These are phyloP conservation scores for Aegilops umbellulata DNA, from an alignment of 176 grass and related monocot species.

Conservation along the genomic window DNA sequence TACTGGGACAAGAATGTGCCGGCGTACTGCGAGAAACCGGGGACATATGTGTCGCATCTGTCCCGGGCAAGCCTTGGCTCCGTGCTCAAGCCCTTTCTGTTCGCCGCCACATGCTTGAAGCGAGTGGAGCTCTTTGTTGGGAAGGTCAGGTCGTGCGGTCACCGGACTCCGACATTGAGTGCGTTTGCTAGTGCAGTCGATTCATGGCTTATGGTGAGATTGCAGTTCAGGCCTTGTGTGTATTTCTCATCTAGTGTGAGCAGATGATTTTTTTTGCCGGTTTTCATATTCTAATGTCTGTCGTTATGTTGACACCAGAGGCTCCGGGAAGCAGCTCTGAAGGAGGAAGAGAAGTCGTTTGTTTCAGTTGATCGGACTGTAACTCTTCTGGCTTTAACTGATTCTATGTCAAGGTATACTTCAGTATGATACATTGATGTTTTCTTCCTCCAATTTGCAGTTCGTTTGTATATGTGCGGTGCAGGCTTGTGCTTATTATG, in stretches of 20 bases:
- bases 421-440: background rate
- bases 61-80: slow-evolving; percentile 57
- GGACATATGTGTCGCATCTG: slow-evolving; percentile 53
- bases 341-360: slow-evolving; percentile 68
- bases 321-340: slow-evolving; percentile 62
- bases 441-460: background rate
- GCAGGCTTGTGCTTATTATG: background rate
- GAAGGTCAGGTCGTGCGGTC: slow-evolving; percentile 31
- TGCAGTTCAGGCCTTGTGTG: slow-evolving; percentile 6
- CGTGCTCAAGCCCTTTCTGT: slow-evolving; percentile 57
- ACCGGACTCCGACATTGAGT: slow-evolving; percentile 48
- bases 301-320: slow-evolving; percentile 53
- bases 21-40: slow-evolving; percentile 49
- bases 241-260: background rate
- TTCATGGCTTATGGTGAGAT: slow-evolving; percentile 79
- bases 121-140: slow-evolving; percentile 68
- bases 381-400: slow-evolving; percentile 71
- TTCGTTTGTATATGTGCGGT: background rate
- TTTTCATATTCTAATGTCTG: slow-evolving; percentile 6
- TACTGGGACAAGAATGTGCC: slow-evolving; percentile 48
- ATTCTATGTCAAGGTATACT: slow-evolving; percentile 70
- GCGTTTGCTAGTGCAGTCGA: slow-evolving; percentile 69
- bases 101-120: slow-evolving; percentile 77
- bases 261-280: background rate
- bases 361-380: slow-evolving; percentile 35